Percentiles rank a stretch among this genome's conserved stretches.
Evolutionary conservation across 2,329 filamentous ascomycete species (phyloP).

Genomic region (Berkeleyomyces rouxiae): DNA sequence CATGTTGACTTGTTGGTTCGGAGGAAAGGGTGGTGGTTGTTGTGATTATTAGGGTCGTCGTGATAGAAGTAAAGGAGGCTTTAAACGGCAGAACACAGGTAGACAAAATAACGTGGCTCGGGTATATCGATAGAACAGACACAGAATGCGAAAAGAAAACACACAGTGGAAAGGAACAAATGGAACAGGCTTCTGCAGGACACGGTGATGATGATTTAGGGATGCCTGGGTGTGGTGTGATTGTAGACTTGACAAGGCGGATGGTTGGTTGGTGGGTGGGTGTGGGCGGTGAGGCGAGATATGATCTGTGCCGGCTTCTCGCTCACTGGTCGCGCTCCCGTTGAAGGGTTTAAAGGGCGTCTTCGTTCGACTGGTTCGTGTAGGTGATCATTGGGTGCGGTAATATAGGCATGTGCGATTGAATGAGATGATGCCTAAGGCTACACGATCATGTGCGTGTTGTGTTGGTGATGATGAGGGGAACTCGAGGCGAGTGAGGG

Average conservation of each 20-base stretch:
- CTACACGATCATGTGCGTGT: constrained; percentile 22
- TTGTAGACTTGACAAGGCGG: neutral
- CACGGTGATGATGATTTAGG: neutral
- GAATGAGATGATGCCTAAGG: constrained; percentile 26
- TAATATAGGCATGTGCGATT: constrained; percentile 15
- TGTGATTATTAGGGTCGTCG: neutral
- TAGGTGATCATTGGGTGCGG: constrained; percentile 34
- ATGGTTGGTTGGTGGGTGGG: neutral
- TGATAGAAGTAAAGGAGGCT: neutral
- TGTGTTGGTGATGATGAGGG: constrained; percentile 14
- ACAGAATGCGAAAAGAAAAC: neutral
- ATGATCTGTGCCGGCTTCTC: constrained; percentile 29
- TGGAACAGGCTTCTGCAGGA: neutral
- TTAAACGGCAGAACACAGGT: neutral
- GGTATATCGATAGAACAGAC: constrained; percentile 1
- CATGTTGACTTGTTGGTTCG: constrained; percentile 36
- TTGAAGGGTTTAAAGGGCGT: constrained; percentile 52
- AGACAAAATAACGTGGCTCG: neutral
- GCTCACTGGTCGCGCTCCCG: constrained; percentile 44
- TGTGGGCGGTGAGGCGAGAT: neutral
- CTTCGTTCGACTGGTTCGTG: constrained; percentile 34
- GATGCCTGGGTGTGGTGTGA: neutral
- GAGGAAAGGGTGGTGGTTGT: neutral
- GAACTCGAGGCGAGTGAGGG: constrained; percentile 15
- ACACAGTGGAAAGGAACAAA: neutral